Evolutionary conservation across 1,284 basidiomycete species (phyloP).

Genomic region (Boletellus sp.): DNA sequence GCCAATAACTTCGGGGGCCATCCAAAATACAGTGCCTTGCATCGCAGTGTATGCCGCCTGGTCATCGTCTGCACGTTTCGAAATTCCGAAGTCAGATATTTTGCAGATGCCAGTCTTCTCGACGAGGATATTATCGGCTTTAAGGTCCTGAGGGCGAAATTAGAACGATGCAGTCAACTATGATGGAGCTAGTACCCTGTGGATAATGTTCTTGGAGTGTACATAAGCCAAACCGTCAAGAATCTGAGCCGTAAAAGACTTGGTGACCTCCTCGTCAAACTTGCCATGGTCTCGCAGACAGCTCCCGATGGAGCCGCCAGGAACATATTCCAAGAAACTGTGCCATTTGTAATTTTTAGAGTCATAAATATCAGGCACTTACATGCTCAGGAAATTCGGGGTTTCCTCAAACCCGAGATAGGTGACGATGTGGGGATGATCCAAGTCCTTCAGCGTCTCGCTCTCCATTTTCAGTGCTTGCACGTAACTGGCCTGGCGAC

Average conservation of each 20-base stretch:
- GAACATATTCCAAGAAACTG: conserved; percentile 97
- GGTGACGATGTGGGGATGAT: conserved; percentile 96
- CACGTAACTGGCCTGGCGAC: conserved; percentile 81
- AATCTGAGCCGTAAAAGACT: conserved; percentile 92
- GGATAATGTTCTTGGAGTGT: conserved; percentile 88
- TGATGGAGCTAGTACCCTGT: conserved; percentile 58
- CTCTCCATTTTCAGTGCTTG: conserved; percentile 93
- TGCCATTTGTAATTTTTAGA: conserved; percentile 11
- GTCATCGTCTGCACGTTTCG: conserved; percentile 85
- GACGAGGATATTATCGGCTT: conserved; percentile 97
- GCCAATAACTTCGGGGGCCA: conserved; percentile 96
- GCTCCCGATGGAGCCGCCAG: conserved; percentile 93
- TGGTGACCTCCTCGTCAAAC: conserved; percentile 89
- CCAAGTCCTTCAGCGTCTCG: conserved; percentile 92
- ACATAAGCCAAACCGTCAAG: conserved; percentile 90
- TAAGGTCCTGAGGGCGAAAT: conserved; percentile 69
- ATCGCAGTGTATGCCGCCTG: conserved; percentile 84
- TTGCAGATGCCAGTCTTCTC: conserved; percentile 93
- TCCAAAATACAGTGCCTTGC: conserved; percentile 99
- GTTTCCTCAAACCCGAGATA: conserved; percentile 99
- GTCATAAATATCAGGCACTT: conserved; percentile 33
- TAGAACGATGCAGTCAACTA: neutral
- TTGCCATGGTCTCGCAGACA: conserved; percentile 91
- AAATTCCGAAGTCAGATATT: conserved; percentile 98
- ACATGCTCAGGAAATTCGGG: conserved; percentile 89